Evolutionary conservation across 2,329 filamentous ascomycete species (phyloP), one percentile per base, ranked within the genome.

Genomic region (Blastomyces silverae): DNA sequence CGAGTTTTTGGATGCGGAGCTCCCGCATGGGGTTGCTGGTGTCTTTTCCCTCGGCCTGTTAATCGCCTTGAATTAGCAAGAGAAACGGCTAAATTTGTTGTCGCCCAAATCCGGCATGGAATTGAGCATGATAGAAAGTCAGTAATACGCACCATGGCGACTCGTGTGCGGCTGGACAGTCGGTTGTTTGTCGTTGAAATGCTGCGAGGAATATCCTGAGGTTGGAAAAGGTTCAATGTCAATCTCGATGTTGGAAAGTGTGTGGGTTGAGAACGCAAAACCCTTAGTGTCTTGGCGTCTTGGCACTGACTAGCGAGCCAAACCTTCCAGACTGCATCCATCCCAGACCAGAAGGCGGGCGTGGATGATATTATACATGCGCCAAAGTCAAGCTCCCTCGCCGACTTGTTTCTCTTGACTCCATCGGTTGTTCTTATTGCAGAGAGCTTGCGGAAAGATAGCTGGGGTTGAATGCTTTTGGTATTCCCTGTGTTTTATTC

Each of bases 11-110:
- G 84, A 97, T 94, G 86, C 92, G 91, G 81, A 97, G 91, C 86
- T 99, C 93, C 86, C 92, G 91, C 94, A 99, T 99, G 85, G 94
- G 93, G 88, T 99, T 99, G 87, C 97, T 97, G 87, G 97, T 97
- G 77, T 86, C 84, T 77, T 82, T 84, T 77, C 78, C 78, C 81
- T 93, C 90, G 81, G 89, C 84, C 82, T 86, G 76, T 75, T 81
- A 3, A 3, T 79, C 64, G 11, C 15, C 46, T 65, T 65, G 39
- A 64, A 69, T 73, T 72, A 73, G 67, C 31, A 11, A 37, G 3
- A n/a, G 11, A 34, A 13, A 37, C 2, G 34, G 20, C 15, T 11
- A 25, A 34, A 34, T 28, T 31, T 10, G 8, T 6, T 20, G 31
- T 56, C 52, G 28, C 7, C n/a, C 2, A 37, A n/a, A 56, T 11